These are phyloP conservation scores for Ormosia emarginata DNA, from an alignment of 306 rosid species.

Conservation along the genomic window DNA sequence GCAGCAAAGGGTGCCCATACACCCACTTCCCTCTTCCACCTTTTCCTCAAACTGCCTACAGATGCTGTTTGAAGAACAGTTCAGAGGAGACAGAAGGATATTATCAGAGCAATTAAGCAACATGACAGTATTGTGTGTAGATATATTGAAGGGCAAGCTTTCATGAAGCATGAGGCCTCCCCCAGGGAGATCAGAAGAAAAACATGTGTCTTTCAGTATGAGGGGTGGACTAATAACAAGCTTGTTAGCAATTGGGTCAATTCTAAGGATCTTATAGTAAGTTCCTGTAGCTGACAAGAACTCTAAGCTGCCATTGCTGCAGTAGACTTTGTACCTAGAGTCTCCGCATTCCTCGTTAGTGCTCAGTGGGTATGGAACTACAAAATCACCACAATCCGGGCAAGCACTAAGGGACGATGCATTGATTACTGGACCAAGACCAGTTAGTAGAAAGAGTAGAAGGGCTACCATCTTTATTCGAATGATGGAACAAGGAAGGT, in stretches of 20 bases:
- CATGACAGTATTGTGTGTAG: conserved; percentile 69
- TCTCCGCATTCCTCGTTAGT: conserved; percentile 61
- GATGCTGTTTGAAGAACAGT: conserved; percentile 61
- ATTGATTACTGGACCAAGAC: conserved; percentile 10
- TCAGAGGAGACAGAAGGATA: conserved; percentile 67
- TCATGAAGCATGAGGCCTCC: conserved; percentile 64
- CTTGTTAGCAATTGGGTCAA: conserved; percentile 36
- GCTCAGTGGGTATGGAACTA: conserved; percentile 84
- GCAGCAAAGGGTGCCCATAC: conserved; percentile 66
- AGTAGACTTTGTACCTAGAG: conserved; percentile 55
- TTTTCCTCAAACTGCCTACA: conserved; percentile 65
- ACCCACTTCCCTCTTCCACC: conserved; percentile 47
- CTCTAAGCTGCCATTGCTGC: conserved; percentile 51
- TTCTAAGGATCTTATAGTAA: conserved; percentile 64
- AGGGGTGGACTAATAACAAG: conserved; percentile 60
- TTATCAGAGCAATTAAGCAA: conserved; percentile 56
- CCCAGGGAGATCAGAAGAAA: conserved; percentile 52
- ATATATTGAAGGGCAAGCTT: conserved; percentile 63
- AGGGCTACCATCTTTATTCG: conserved; percentile 28
- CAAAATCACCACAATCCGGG: conserved; percentile 54
- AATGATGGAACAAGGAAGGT: background rate
- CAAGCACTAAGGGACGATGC: conserved; percentile 39
- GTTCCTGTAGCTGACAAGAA: conserved; percentile 58
- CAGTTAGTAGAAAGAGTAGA: conserved; percentile 20
- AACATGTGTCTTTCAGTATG: conserved; percentile 43